phyloP scores from a whole-genome alignment of 805 yeast species.

The Ogataea sp. region DNA sequence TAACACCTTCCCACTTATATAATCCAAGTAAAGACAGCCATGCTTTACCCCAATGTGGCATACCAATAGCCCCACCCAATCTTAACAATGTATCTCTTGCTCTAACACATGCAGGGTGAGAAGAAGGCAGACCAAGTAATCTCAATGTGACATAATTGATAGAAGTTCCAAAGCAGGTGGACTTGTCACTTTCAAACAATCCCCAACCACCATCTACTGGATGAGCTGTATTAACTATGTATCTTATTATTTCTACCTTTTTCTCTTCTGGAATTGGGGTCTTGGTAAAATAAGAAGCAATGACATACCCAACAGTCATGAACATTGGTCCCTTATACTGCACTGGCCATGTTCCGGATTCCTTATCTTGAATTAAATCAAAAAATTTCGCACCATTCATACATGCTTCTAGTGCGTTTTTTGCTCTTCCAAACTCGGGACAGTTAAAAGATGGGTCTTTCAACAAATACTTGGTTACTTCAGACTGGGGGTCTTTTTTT shows the following conservation, averaged over 20 bases:
- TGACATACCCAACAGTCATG: conserved; percentile 85
- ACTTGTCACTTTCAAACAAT: conserved; percentile 81
- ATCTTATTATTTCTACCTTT: conserved; percentile 67
- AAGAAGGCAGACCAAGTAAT: conserved; percentile 63
- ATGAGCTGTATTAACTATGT: conserved; percentile 84
- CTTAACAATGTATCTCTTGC: conserved; percentile 64
- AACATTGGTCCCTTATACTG: conserved; percentile 98
- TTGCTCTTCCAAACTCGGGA: conserved; percentile 22
- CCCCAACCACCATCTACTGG: conserved; percentile 99
- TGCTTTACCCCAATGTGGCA: conserved; percentile 97
- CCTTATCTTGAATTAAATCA: conserved; percentile 58
- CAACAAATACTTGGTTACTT: conserved; percentile 45
- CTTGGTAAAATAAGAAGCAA: conserved; percentile 60
- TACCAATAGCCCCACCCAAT: conserved; percentile 83
- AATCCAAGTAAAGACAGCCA: conserved; percentile 78
- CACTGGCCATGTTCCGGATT: conserved; percentile 81
- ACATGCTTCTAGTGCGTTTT: conserved; percentile 45
- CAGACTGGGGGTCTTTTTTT: conserved; percentile 40
- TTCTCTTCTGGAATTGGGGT: conserved; percentile 60
- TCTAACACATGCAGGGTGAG: conserved; percentile 68
- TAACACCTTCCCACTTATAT: conserved; percentile 94
- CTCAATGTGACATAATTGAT: conserved; percentile 80
- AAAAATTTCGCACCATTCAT: conserved; percentile 69
- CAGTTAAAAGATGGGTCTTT: conserved; percentile 13
- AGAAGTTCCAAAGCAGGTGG: conserved; percentile 92